phyloP scores from a whole-genome alignment of 805 yeast species.

The Candida broadrunensis region DNA sequence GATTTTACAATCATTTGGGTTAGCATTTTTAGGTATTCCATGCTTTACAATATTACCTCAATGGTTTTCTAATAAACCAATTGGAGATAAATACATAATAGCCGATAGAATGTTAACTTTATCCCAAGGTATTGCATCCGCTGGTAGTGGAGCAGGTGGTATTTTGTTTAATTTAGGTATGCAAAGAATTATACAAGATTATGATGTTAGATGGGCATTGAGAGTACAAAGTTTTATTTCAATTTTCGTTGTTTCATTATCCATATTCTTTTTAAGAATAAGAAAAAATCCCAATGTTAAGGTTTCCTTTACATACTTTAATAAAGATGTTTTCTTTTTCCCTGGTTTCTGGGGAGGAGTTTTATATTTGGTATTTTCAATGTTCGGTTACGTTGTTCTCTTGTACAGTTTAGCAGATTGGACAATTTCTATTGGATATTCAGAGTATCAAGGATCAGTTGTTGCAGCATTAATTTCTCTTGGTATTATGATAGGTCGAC shows the following conservation, averaged over 20 bases:
- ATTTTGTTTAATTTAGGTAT: slow-evolving; percentile 40
- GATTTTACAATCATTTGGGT: slow-evolving; percentile 50
- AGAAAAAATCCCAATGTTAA: slow-evolving; percentile 3
- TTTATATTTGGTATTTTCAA: slow-evolving; percentile 39
- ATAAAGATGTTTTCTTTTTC: slow-evolving; percentile 29
- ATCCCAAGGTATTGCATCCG: slow-evolving; percentile 39
- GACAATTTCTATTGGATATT: slow-evolving; percentile 48
- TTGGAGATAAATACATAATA: slow-evolving; percentile 3
- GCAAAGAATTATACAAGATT: slow-evolving; percentile 30
- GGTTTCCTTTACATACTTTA: slow-evolving; percentile 27
- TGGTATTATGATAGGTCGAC: slow-evolving; percentile 52
- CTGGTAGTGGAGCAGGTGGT: slow-evolving; percentile 50
- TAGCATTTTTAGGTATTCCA: slow-evolving; percentile 55
- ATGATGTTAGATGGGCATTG: slow-evolving; percentile 36
- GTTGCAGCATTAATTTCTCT: slow-evolving; percentile 55
- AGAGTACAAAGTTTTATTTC: slow-evolving; percentile 37
- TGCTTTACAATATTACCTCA: slow-evolving; percentile 57
- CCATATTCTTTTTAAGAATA: slow-evolving; percentile 8
- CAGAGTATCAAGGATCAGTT: slow-evolving; percentile 44
- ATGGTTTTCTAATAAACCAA: slow-evolving; percentile 24
- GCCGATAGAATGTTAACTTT: slow-evolving; percentile 24
- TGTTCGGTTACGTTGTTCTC: slow-evolving; percentile 54
- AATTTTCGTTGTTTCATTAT: slow-evolving; percentile 10
- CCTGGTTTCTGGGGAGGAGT: slow-evolving; percentile 40
- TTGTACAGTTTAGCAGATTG: slow-evolving; percentile 56